Evolutionary conservation across 371 early-diverging fungal genomes (phyloP).

Genomic region (Syncephalastrum racemosum): DNA sequence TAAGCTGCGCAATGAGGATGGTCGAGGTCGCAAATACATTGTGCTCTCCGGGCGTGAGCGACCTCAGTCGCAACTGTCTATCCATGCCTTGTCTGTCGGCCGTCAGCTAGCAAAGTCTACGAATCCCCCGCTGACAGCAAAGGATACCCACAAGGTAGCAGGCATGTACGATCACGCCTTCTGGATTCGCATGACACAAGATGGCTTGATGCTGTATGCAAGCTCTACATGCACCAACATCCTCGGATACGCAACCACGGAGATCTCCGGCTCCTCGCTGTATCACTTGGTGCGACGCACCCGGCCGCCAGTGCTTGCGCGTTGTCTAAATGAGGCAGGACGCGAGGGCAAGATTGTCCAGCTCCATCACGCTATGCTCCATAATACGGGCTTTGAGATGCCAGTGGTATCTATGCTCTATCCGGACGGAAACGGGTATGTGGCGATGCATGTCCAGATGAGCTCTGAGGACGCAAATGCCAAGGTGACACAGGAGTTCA

Average conservation of each 20-base stretch:
- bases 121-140: neutral
- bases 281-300: constrained; percentile 57
- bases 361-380: constrained; percentile 39
- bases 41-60: constrained; percentile 58
- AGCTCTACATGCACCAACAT: constrained; percentile 41
- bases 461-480: too few species aligned
- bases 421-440: constrained; percentile 34
- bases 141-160: neutral
- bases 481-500: too few species aligned
- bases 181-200: constrained; percentile 64
- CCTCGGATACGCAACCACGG: constrained; percentile 44
- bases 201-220: constrained; percentile 59
- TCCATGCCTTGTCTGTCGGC: constrained; percentile 16
- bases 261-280: constrained; percentile 52
- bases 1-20: constrained; percentile 51
- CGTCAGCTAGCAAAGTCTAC: constrained; percentile 7
- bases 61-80: constrained; percentile 38
- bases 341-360: constrained; percentile 46
- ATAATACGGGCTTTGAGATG: constrained; percentile 40
- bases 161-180: constrained; percentile 33
- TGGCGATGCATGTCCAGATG: too few species aligned
- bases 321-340: constrained; percentile 45
- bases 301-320: constrained; percentile 48
- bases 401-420: constrained; percentile 47
- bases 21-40: constrained; percentile 64